A percentile compares a stretch with the other conserved stretches of the same genome.
Conservation (phyloP, 176 grass and related monocot species). For the Dendrocalamus sinicus region DNA sequence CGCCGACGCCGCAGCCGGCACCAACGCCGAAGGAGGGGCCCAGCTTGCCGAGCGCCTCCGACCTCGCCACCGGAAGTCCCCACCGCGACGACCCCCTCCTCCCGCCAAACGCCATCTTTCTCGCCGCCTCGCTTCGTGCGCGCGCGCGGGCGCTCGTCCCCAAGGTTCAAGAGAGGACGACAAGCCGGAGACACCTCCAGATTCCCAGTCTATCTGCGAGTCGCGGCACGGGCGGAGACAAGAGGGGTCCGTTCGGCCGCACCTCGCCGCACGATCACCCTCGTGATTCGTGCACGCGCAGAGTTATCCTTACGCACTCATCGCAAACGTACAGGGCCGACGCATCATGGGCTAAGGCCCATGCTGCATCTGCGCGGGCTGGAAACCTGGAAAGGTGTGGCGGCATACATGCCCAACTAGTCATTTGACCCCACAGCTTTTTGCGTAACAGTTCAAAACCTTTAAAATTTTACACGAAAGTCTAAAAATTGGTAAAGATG, state of each 20-base stretch:
- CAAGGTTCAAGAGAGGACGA: neutral
- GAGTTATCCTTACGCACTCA: neutral
- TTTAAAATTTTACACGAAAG: too few species aligned
- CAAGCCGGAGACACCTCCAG: neutral
- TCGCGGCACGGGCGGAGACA: neutral
- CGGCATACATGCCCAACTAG: too few species aligned
- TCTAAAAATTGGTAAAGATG: too few species aligned
- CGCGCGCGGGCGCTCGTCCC: neutral
- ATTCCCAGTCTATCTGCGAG: neutral
- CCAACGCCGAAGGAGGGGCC: constrained; percentile 78
- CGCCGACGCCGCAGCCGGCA: constrained; percentile 86
- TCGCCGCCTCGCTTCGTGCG: neutral
- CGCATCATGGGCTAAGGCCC: neutral
- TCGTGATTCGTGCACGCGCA: neutral
- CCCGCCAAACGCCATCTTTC: constrained; percentile 51
- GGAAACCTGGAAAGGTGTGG: neutral
- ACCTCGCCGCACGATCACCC: neutral
- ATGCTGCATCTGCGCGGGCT: neutral
- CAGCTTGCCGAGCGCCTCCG: constrained; percentile 71
- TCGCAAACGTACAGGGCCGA: neutral
- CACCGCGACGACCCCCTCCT: constrained; percentile 50
- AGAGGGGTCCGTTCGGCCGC: neutral
- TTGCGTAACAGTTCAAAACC: too few species aligned
- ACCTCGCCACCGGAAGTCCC: constrained; percentile 65
- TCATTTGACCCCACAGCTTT: too few species aligned